Conservation (phyloP, 139 green algal species). For the Micractinium sp. region DNA sequence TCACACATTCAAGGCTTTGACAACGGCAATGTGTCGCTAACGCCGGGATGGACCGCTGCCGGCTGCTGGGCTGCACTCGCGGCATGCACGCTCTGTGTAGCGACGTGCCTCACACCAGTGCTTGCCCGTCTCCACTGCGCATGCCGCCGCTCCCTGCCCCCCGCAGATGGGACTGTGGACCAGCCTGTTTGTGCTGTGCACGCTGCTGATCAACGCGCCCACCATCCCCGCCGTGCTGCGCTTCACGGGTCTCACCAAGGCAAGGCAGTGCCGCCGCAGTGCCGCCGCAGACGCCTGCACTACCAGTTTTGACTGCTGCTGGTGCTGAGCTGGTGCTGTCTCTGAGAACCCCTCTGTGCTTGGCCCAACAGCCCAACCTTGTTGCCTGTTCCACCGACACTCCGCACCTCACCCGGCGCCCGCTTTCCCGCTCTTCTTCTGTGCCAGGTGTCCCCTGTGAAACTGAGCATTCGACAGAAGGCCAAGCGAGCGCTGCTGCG, state of each 20-base stretch:
- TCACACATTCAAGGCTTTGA: too few relatives aligned
- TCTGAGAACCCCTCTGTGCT: too few relatives aligned
- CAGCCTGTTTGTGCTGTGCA: constrained; percentile 82
- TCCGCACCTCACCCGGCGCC: background rate
- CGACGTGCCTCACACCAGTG: too few relatives aligned
- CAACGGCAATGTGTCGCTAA: too few relatives aligned
- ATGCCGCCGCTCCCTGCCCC: background rate
- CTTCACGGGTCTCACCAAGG: constrained; percentile 16
- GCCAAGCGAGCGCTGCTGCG: constrained; percentile 62
- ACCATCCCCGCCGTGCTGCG: constrained; percentile 34
- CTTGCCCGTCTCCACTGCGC: too few relatives aligned
- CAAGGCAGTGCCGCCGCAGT: background rate
- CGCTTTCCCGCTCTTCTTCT: background rate
- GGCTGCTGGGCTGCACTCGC: too few relatives aligned
- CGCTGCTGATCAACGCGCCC: constrained; percentile 84
- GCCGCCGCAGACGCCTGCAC: too few relatives aligned
- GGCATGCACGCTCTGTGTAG: too few relatives aligned
- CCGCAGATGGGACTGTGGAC: constrained; percentile 77
- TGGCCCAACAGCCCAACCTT: too few relatives aligned
- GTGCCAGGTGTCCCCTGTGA: constrained; percentile 16
- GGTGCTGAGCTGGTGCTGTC: too few relatives aligned
- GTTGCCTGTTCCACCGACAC: background rate
- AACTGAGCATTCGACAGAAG: constrained; percentile 50
- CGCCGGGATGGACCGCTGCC: too few relatives aligned
- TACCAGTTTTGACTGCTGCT: too few relatives aligned